phyloP scores from a whole-genome alignment of 108 stramenopile genomes.

The Fragilariopsis cylindrus region DNA sequence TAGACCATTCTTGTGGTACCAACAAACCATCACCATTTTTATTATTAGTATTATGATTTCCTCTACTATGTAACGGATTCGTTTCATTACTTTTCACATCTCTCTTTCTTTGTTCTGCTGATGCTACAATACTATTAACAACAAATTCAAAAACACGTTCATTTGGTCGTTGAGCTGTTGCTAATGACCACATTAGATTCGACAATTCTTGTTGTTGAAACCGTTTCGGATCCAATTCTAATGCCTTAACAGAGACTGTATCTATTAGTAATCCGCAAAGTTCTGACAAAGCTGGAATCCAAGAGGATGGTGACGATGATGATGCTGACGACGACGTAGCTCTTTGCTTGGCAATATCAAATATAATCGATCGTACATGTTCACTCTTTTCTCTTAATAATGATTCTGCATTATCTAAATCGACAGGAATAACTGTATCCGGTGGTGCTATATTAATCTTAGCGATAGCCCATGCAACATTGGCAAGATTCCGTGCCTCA shows the following conservation, averaged over 20 bases:
- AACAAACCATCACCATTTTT: neutral
- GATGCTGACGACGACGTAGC: constrained; percentile 34
- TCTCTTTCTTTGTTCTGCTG: constrained; percentile 2
- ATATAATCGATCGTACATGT: constrained; percentile 22
- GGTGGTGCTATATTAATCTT: constrained; percentile 75
- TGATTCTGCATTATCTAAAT: constrained; percentile 14
- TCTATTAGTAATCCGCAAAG: constrained; percentile 67
- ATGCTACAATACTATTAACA: constrained; percentile 40
- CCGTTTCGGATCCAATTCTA: constrained; percentile 9
- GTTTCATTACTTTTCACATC: neutral
- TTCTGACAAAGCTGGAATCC: constrained; percentile 72
- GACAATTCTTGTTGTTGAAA: constrained; percentile 69
- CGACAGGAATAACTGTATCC: constrained; percentile 44
- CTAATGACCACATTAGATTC: constrained; percentile 63
- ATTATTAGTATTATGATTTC: neutral
- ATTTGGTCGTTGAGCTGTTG: constrained; percentile 58
- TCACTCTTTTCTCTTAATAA: constrained; percentile 8
- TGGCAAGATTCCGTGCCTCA: constrained; percentile 66
- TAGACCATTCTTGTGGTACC: constrained; percentile 65
- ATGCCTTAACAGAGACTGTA: constrained; percentile 41
- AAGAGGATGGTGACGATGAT: constrained; percentile 32
- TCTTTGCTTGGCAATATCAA: constrained; percentile 33
- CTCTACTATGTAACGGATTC: neutral
- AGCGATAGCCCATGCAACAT: constrained; percentile 81
- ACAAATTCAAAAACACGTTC: constrained; percentile 46